These are phyloP conservation scores for Solanum commersonii DNA, from an alignment of 257 asterid species.

Conservation along the genomic window DNA sequence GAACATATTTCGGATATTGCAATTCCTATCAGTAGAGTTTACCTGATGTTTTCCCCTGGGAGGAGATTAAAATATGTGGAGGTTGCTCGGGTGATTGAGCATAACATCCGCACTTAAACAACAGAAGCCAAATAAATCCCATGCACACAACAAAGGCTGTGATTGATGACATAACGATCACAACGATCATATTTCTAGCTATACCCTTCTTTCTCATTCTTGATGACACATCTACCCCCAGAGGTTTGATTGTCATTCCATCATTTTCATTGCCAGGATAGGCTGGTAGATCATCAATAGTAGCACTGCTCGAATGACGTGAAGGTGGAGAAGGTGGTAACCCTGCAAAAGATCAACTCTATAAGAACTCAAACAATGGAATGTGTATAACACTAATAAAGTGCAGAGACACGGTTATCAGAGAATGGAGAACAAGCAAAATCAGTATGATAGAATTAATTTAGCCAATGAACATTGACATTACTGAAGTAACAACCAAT, in stretches of 20 bases:
- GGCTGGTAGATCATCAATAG: constrained; percentile 29
- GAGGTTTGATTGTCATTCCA: constrained; percentile 56
- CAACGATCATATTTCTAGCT: constrained; percentile 29
- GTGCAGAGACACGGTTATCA: not conserved
- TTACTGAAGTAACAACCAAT: not conserved
- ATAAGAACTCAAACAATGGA: not conserved
- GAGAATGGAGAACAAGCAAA: not conserved
- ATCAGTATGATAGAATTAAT: not conserved
- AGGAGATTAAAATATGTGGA: constrained; percentile 15
- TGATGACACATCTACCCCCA: constrained; percentile 67
- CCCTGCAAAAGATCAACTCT: constrained; percentile 32
- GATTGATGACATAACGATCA: constrained; percentile 53
- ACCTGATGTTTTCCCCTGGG: constrained; percentile 54
- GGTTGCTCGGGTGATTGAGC: constrained; percentile 8
- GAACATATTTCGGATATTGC: not conserved
- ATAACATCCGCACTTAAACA: constrained; percentile 28
- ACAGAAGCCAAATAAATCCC: constrained; percentile 53
- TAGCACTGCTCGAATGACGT: constrained; percentile 30
- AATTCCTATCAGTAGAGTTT: not conserved
- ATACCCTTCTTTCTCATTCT: constrained; percentile 33
- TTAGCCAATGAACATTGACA: not conserved
- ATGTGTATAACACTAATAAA: not conserved
- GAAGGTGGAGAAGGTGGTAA: constrained; percentile 90
- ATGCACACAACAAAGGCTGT: constrained; percentile 52
- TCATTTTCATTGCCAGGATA: constrained; percentile 23